Conservation (phyloP, 352 stramenopile genomes). For the Phytophthora agathidicida region DNA sequence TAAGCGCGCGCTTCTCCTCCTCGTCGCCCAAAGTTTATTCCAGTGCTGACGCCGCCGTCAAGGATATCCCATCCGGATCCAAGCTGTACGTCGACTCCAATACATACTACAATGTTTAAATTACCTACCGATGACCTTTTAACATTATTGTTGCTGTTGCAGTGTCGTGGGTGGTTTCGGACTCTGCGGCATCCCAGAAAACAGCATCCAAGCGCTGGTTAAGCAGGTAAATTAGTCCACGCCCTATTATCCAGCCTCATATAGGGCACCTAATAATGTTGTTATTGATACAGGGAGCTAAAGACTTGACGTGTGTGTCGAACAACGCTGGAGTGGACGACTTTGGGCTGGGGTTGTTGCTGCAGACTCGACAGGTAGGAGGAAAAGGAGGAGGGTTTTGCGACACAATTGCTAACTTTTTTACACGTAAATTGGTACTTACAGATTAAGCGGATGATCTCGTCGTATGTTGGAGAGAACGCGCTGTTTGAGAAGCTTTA, state of each 20-base stretch:
- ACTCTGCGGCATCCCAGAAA: slow-evolving; percentile 93
- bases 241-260: no score
- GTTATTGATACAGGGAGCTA: slow-evolving; percentile 54
- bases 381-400: no score
- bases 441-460: slow-evolving; percentile 96
- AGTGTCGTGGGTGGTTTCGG: slow-evolving; percentile 91
- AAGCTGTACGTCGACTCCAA: slow-evolving; percentile 66
- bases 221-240: slow-evolving; percentile 55
- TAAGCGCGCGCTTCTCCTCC: slow-evolving; percentile 10
- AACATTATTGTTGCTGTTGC: not conserved
- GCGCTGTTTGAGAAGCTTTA: slow-evolving; percentile 94
- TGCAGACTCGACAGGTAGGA: slow-evolving; percentile 90
- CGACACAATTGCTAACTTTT: not conserved
- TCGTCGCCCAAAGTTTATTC: slow-evolving; percentile 70
- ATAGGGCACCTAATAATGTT: no score
- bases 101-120: no score
- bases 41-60: slow-evolving; percentile 72
- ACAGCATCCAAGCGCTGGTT: slow-evolving; percentile 86
- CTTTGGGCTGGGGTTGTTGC: slow-evolving; percentile 92
- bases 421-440: no score
- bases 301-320: slow-evolving; percentile 90
- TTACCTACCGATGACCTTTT: slow-evolving; percentile 11
- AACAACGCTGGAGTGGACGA: slow-evolving; percentile 96
- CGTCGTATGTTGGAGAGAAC: slow-evolving; percentile 97
- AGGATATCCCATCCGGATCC: slow-evolving; percentile 72